These are phyloP conservation scores for Volutella citrinella DNA, from an alignment of 2,329 filamentous ascomycete species.

Conservation along the genomic window DNA sequence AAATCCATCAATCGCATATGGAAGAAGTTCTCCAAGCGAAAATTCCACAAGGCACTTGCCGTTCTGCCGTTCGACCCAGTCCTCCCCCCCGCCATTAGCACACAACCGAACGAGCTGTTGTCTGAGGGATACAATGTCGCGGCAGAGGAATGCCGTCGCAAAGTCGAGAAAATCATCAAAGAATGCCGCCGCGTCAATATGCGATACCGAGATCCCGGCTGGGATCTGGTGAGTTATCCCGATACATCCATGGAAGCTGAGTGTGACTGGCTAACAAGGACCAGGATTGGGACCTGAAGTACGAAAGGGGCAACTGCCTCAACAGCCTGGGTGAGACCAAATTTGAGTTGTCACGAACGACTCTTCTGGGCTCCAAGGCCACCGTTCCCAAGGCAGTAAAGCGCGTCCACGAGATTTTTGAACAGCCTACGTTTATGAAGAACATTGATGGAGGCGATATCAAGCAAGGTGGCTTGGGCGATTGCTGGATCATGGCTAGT, in stretches of 20 bases:
- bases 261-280: too few relatives aligned
- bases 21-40: slow-evolving; percentile 55
- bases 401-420: slow-evolving; percentile 70
- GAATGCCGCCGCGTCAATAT: slow-evolving; percentile 73
- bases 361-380: slow-evolving; percentile 44
- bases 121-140: slow-evolving; percentile 61
- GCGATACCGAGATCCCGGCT: slow-evolving; percentile 69
- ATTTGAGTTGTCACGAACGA: slow-evolving; percentile 49
- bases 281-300: slow-evolving; percentile 67
- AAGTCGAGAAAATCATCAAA: slow-evolving; percentile 58
- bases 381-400: slow-evolving; percentile 71
- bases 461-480: slow-evolving; percentile 73
- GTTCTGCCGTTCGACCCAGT: slow-evolving; percentile 64
- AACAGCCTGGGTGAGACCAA: slow-evolving; percentile 50
- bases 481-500: slow-evolving; percentile 81
- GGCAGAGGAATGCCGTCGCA: slow-evolving; percentile 60
- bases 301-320: slow-evolving; percentile 54
- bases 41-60: slow-evolving; percentile 63
- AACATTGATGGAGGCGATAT: slow-evolving; percentile 70
- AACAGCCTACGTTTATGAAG: slow-evolving; percentile 65
- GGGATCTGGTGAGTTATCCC: slow-evolving; percentile 52
- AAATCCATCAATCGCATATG: slow-evolving; percentile 66
- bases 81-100: slow-evolving; percentile 45
- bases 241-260: too few relatives aligned
- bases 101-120: slow-evolving; percentile 58